Percentiles rank a stretch among this genome's conserved stretches.
Conservation (phyloP, 2,329 filamentous ascomycete genomes). For the Parafenestella ontariensis region DNA sequence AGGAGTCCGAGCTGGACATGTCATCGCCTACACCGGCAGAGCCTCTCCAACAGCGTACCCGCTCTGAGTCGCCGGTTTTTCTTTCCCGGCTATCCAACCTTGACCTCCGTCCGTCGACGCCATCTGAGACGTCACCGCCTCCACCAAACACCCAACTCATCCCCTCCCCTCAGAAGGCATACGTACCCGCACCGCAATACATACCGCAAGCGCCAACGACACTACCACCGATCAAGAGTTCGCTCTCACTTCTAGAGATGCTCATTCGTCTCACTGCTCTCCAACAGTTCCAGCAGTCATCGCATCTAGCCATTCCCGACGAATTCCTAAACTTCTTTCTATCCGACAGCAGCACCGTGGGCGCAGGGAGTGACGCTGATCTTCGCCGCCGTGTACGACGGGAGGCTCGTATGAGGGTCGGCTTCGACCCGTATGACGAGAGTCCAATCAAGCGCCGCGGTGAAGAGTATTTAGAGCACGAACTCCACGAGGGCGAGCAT, state of each 20-base stretch:
- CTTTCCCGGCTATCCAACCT: slow-evolving; percentile 56
- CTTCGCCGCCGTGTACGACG: slow-evolving; percentile 65
- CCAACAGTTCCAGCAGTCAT: slow-evolving; percentile 90
- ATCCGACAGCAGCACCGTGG: slow-evolving; percentile 70
- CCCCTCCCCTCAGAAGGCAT: slow-evolving; percentile 32
- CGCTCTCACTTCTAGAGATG: slow-evolving; percentile 85
- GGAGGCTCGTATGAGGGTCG: slow-evolving; percentile 67
- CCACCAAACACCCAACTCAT: slow-evolving; percentile 35
- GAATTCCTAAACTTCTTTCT: slow-evolving; percentile 90
- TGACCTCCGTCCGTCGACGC: slow-evolving; percentile 46
- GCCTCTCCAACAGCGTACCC: slow-evolving; percentile 16
- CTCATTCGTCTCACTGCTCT: slow-evolving; percentile 83
- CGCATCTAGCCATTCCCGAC: slow-evolving; percentile 88
- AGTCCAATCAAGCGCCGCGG: slow-evolving; percentile 70
- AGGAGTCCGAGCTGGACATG: slow-evolving; percentile 22
- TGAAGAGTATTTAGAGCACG: slow-evolving; percentile 68
- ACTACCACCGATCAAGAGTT: slow-evolving; percentile 66
- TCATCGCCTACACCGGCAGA: slow-evolving; percentile 24
- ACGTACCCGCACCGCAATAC: slow-evolving; percentile 14
- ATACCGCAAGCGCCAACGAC: slow-evolving; percentile 18
- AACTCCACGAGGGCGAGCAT: slow-evolving; percentile 26
- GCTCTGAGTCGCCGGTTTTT: slow-evolving; percentile 52
- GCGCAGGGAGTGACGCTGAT: slow-evolving; percentile 67
- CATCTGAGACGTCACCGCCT: slow-evolving; percentile 20
- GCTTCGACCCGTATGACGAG: slow-evolving; percentile 76